phyloP scores from a whole-genome alignment of 306 rosid species.

The Amphicarpaea edgeworthii region DNA sequence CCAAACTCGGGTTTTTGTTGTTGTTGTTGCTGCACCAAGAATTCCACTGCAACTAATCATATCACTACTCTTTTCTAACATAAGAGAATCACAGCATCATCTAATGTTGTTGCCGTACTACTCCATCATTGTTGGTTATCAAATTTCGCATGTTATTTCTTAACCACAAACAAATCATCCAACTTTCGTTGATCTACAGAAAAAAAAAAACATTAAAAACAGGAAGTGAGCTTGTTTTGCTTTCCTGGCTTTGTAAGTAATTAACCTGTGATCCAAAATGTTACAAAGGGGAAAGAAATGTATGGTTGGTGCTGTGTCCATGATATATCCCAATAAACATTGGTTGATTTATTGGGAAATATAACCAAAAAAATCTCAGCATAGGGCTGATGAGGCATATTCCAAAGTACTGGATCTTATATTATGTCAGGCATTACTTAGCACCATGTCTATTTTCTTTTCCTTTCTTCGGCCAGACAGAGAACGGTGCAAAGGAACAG shows the following conservation, averaged over 20 bases:
- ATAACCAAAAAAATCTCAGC: conserved; percentile 21
- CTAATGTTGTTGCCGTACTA: conserved; percentile 34
- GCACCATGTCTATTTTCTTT: conserved; percentile 55
- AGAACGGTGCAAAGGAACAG: conserved; percentile 54
- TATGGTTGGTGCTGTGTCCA: neutral
- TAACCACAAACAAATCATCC: conserved; percentile 21
- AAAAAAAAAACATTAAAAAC: too few species aligned
- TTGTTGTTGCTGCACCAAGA: conserved; percentile 37
- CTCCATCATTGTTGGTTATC: conserved; percentile 39
- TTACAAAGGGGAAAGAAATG: neutral
- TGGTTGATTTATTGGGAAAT: conserved; percentile 36
- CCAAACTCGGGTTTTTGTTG: conserved; percentile 48
- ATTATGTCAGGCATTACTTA: conserved; percentile 51
- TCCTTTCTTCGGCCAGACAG: conserved; percentile 61
- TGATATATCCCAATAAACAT: conserved; percentile 36
- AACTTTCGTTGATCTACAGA: neutral
- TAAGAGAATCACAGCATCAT: conserved; percentile 17
- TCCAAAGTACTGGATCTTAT: conserved; percentile 47
- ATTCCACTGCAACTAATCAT: conserved; percentile 38
- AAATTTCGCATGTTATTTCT: conserved; percentile 30
- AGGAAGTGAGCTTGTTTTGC: conserved; percentile 32
- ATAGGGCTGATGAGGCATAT: conserved; percentile 49
- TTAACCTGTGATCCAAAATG: conserved; percentile 40
- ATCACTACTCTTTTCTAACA: conserved; percentile 30
- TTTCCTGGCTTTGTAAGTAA: conserved; percentile 32